These are phyloP conservation scores for Patellaria atrata DNA, from an alignment of 495 filamentous ascomycete species.

Conservation along the genomic window DNA sequence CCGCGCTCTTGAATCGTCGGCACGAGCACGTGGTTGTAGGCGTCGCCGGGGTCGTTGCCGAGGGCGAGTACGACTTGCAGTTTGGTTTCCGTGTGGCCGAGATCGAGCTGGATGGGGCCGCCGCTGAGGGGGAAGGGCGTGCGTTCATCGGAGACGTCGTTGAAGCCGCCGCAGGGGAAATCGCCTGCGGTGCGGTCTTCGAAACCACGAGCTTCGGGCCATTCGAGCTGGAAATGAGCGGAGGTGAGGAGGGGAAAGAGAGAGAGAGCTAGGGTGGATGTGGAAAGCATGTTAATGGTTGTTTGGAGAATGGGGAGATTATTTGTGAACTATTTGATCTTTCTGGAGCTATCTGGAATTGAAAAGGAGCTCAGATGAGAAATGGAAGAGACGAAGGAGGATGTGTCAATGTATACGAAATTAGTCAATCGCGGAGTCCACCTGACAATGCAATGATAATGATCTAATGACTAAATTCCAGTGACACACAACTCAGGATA, in stretches of 20 bases:
- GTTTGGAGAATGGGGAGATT: background rate
- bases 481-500: too few species aligned
- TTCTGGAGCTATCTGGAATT: too few species aligned
- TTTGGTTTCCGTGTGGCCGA: slow-evolving; percentile 40
- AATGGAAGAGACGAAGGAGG: too few species aligned
- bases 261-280: slow-evolving; percentile 11
- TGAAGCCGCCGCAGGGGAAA: slow-evolving; percentile 45
- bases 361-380: too few species aligned
- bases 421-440: too few species aligned
- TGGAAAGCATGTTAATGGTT: slow-evolving; percentile 13
- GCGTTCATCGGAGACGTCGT: slow-evolving; percentile 35
- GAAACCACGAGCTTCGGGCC: slow-evolving; percentile 40
- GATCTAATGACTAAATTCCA: too few species aligned
- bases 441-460: too few species aligned
- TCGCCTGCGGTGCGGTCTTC: slow-evolving; percentile 33
- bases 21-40: slow-evolving; percentile 41
- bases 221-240: slow-evolving; percentile 49
- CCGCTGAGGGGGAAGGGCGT: slow-evolving; percentile 35
- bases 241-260: slow-evolving; percentile 26
- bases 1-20: slow-evolving; percentile 37
- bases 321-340: too few species aligned
- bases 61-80: slow-evolving; percentile 43
- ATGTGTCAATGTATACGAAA: too few species aligned
- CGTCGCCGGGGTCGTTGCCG: slow-evolving; percentile 35
- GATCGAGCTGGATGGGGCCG: slow-evolving; percentile 37